These are phyloP conservation scores for Diplosphaera chodatii DNA, from an alignment of 139 green algal genomes.

Conservation along the genomic window DNA sequence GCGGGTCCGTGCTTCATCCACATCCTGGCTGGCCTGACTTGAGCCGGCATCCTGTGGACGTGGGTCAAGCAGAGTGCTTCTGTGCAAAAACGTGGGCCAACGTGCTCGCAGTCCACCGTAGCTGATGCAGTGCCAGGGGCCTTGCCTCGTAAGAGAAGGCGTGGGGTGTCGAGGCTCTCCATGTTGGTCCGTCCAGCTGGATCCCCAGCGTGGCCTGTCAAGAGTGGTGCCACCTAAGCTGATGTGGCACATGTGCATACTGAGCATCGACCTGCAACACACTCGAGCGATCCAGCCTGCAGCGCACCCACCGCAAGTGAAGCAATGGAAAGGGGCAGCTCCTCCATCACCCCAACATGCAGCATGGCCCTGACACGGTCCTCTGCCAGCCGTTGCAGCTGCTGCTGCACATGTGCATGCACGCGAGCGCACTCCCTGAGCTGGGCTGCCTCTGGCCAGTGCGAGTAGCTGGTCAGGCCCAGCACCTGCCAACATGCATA, in stretches of 20 bases:
- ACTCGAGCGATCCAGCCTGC: neutral
- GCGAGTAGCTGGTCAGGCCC: slow-evolving; percentile 75
- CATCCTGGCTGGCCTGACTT: neutral
- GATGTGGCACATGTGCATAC: neutral
- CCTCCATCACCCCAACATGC: slow-evolving; percentile 69
- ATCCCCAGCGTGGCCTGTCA: slow-evolving; percentile 11
- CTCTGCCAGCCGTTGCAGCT: slow-evolving; percentile 37
- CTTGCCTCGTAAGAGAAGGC: slow-evolving; percentile 13
- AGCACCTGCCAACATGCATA: slow-evolving; percentile 55
- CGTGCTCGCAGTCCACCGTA: no score
- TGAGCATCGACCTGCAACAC: neutral
- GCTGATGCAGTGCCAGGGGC: no score
- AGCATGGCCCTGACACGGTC: slow-evolving; percentile 37
- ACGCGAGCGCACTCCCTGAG: slow-evolving; percentile 49
- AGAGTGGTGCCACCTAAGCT: neutral
- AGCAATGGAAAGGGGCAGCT: slow-evolving; percentile 45
- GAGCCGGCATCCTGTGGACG: no score
- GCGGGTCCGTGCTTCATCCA: neutral
- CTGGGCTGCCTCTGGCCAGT: slow-evolving; percentile 47
- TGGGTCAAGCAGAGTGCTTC: no score
- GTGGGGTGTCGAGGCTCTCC: slow-evolving; percentile 11
- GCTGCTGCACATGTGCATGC: neutral
- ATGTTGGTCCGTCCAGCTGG: slow-evolving; percentile 27
- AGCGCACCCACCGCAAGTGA: slow-evolving; percentile 36
- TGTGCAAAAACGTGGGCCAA: no score